phyloP scores from a whole-genome alignment of 208 protist species.

The Naegleria lovaniensis region DNA sequence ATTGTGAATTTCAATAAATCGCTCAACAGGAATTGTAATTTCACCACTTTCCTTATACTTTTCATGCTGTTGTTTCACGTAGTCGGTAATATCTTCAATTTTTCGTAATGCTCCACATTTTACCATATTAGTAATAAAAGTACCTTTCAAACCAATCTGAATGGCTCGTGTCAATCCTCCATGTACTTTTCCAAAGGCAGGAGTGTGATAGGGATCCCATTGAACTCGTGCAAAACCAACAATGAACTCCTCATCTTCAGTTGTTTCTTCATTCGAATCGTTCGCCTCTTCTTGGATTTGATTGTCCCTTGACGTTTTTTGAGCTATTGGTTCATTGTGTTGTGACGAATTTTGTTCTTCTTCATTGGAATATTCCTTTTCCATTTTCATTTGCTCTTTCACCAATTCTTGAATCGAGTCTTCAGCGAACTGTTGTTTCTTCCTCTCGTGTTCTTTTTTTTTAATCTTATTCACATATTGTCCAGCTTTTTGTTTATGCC shows the following conservation, averaged over 20 bases:
- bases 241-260: background rate
- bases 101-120: background rate
- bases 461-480: background rate
- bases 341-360: too few relatives aligned
- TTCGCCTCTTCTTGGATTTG: background rate
- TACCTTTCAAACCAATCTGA: background rate
- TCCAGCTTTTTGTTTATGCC: background rate
- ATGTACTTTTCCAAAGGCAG: background rate
- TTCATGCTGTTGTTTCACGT: background rate
- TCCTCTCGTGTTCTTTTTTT: too few relatives aligned
- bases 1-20: background rate
- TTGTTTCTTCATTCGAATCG: background rate
- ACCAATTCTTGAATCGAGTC: too few relatives aligned
- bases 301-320: background rate
- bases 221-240: background rate
- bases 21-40: slow-evolving; percentile 14
- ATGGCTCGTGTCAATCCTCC: slow-evolving; percentile 4
- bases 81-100: slow-evolving; percentile 21
- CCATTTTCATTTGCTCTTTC: background rate
- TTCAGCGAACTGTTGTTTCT: too few relatives aligned
- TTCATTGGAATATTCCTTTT: background rate
- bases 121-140: background rate
- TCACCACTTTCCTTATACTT: background rate
- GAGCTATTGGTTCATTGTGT: background rate
- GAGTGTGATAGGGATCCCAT: slow-evolving; percentile 25